Conservation (phyloP, 228 moss, liverwort and hornwort genomes). For the Sphagnum fallax region DNA sequence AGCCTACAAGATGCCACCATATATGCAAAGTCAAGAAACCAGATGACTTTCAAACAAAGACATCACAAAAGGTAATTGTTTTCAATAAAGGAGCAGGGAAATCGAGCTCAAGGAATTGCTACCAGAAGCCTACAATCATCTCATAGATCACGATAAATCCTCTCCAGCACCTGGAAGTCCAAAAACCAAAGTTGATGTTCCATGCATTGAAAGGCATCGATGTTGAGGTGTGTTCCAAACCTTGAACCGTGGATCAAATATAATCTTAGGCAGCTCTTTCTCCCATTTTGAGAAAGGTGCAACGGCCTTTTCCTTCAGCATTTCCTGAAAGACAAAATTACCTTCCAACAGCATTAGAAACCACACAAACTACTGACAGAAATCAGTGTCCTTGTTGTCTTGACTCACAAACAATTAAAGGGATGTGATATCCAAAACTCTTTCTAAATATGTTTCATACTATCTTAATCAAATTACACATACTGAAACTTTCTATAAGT, state of each 20-base stretch:
- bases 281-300: conserved; percentile 98
- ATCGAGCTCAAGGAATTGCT: no score
- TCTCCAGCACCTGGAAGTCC: no score
- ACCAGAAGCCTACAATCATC: no score
- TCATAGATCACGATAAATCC: no score
- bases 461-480: no score
- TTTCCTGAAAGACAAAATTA: conserved; percentile 42
- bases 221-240: conserved; percentile 13
- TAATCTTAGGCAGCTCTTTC: conserved; percentile 83
- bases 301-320: conserved; percentile 87
- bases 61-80: background rate
- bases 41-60: background rate
- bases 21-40: background rate
- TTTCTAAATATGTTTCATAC: no score
- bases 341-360: background rate
- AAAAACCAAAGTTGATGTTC: no score
- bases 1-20: conserved; percentile 36
- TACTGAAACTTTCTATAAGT: no score
- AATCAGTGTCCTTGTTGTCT: background rate
- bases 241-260: conserved; percentile 85
- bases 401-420: no score
- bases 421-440: no score
- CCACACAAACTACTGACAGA: background rate
- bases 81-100: no score
- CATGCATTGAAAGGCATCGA: no score